phyloP scores from a whole-genome alignment of 352 stramenopile species.

The Pythium periplocum region DNA sequence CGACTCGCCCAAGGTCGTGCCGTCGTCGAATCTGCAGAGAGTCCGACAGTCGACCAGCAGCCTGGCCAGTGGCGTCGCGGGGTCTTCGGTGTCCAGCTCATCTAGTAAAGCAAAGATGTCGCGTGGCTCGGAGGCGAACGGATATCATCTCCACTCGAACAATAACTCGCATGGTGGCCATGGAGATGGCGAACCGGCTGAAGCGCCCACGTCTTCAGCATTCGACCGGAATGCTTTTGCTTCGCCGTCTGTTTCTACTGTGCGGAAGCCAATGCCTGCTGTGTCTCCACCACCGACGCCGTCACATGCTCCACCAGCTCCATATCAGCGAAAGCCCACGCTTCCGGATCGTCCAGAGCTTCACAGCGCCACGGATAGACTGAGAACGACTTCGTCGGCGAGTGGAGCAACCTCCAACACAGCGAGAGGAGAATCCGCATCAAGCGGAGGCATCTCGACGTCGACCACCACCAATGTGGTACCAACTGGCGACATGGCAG shows the following conservation, averaged over 20 bases:
- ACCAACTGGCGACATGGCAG: slow-evolving; percentile 27
- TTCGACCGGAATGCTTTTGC: neutral
- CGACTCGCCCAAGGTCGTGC: slow-evolving; percentile 23
- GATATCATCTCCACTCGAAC: neutral
- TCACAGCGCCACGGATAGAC: neutral
- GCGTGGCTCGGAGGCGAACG: neutral
- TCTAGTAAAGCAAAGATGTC: too few species aligned
- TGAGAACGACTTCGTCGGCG: too few species aligned
- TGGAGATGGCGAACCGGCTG: too few species aligned
- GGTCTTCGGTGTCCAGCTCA: too few species aligned
- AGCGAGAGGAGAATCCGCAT: too few species aligned
- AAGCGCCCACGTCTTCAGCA: neutral
- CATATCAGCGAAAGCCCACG: slow-evolving; percentile 29
- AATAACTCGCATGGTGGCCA: neutral
- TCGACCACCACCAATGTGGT: neutral
- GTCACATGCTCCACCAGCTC: slow-evolving; percentile 25
- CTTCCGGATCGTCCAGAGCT: slow-evolving; percentile 24
- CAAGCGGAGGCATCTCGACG: neutral
- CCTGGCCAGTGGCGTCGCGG: too few species aligned
- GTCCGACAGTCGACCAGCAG: neutral
- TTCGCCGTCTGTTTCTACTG: neutral
- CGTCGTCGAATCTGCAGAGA: neutral
- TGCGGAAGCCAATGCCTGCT: neutral
- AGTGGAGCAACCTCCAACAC: too few species aligned
- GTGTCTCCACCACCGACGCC: slow-evolving; percentile 32